These are phyloP conservation scores for Oenanthe sinensis DNA, from an alignment of 129 eudicot species.

Conservation along the genomic window DNA sequence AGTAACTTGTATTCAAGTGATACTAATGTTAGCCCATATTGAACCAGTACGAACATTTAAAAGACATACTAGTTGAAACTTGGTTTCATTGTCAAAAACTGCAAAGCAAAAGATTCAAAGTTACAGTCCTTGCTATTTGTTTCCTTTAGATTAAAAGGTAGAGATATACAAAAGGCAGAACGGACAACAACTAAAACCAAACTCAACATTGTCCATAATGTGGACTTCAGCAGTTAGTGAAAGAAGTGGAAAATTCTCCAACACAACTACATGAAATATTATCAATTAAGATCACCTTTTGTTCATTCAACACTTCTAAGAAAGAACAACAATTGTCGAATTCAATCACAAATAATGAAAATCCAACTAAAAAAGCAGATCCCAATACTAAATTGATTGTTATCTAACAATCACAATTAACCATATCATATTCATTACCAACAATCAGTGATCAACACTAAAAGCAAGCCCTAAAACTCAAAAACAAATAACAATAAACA, in stretches of 20 bases:
- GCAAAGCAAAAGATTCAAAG: not conserved
- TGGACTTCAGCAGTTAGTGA: not conserved
- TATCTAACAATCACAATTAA: not conserved
- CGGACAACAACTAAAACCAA: not conserved
- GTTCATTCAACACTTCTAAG: not conserved
- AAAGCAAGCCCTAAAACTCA: not conserved
- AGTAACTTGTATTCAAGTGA: not conserved
- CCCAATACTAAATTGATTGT: not conserved
- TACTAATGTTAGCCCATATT: not conserved
- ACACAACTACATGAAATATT: not conserved
- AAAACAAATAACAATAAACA: not conserved
- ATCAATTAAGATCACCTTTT: not conserved
- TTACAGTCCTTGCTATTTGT: not conserved
- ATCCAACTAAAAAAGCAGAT: not conserved
- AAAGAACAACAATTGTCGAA: not conserved
- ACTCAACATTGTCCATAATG: conserved; percentile 6
- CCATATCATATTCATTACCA: conserved; percentile 4
- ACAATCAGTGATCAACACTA: not conserved
- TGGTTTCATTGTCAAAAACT: not conserved
- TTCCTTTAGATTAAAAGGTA: not conserved
- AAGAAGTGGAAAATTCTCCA: not conserved
- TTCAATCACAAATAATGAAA: not conserved
- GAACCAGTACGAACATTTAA: not conserved
- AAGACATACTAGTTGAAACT: not conserved
- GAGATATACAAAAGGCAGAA: not conserved